A percentile compares a stretch with the other conserved stretches of the same genome.
phyloP scores from a whole-genome alignment of 768 basidiomycete species.

The Suillus brevipes region DNA sequence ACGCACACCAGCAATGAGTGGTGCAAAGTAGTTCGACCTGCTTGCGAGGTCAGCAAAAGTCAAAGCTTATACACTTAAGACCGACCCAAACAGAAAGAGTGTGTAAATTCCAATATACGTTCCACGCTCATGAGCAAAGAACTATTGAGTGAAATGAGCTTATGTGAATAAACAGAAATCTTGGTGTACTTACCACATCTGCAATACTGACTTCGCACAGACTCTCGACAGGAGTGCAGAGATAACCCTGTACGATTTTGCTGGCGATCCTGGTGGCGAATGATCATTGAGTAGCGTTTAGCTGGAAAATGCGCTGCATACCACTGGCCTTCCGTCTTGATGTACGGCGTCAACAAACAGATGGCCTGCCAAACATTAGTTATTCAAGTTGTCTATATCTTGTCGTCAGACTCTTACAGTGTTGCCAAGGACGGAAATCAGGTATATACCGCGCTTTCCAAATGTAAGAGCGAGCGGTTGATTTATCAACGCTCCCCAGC shows the following conservation, averaged over 20 bases:
- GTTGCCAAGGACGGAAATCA: slow-evolving; percentile 20
- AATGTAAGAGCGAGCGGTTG: slow-evolving; percentile 22
- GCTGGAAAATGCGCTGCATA: background rate
- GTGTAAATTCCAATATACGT: slow-evolving; percentile 23
- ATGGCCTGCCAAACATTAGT: slow-evolving; percentile 13
- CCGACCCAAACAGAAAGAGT: slow-evolving; percentile 20
- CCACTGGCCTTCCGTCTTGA: slow-evolving; percentile 22
- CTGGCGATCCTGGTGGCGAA: slow-evolving; percentile 16
- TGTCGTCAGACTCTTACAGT: slow-evolving; percentile 6
- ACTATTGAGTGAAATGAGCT: slow-evolving; percentile 10
- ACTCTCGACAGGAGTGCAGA: slow-evolving; percentile 25
- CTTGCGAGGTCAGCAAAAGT: background rate
- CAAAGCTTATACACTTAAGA: background rate
- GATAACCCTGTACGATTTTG: slow-evolving; percentile 22
- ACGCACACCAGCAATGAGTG: slow-evolving; percentile 22
- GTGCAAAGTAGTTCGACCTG: slow-evolving; percentile 23
- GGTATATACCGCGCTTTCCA: slow-evolving; percentile 21
- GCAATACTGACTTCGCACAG: slow-evolving; percentile 22
- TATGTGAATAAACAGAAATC: background rate
- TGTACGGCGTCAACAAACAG: slow-evolving; percentile 21
- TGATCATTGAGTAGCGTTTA: background rate
- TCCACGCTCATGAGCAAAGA: slow-evolving; percentile 23
- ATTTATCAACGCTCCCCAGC: slow-evolving; percentile 22
- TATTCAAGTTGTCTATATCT: background rate
- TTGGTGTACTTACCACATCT: slow-evolving; percentile 13